phyloP scores from a whole-genome alignment of 2,329 filamentous ascomycete species.

The Metarhizium sp. region DNA sequence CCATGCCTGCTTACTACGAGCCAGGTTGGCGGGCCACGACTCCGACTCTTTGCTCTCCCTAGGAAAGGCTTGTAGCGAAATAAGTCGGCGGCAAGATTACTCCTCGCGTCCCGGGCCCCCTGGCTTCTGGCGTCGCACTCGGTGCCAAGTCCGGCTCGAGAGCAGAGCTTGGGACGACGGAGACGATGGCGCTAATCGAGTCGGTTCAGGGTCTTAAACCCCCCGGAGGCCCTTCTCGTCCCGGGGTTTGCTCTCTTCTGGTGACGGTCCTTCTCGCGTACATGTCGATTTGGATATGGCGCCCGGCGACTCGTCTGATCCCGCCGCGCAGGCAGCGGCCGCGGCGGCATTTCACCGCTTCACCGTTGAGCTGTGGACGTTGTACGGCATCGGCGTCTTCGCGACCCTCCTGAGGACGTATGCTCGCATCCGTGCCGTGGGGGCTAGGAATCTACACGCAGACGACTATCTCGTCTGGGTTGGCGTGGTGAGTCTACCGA shows the following conservation, averaged over 20 bases:
- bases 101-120: too few species aligned
- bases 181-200: too few species aligned
- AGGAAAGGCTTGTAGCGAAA: too few species aligned
- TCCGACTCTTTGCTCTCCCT: too few species aligned
- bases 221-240: not conserved
- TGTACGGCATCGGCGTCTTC: slow-evolving; percentile 22
- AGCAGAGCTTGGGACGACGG: too few species aligned
- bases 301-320: not conserved
- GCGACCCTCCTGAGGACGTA: slow-evolving; percentile 27
- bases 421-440: slow-evolving; percentile 22
- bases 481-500: slow-evolving; percentile 23
- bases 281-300: not conserved
- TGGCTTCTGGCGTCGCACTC: too few species aligned
- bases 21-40: too few species aligned
- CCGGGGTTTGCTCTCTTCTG: not conserved
- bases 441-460: slow-evolving; percentile 18
- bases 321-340: not conserved
- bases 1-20: too few species aligned
- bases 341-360: slow-evolving; percentile 6
- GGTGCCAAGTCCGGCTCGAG: too few species aligned
- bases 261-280: not conserved
- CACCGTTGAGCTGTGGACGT: slow-evolving; percentile 25
- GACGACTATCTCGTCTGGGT: slow-evolving; percentile 28
- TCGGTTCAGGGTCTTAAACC: too few species aligned
- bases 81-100: too few species aligned